These are phyloP conservation scores for Capronia epimyces DNA, from an alignment of 2,329 filamentous ascomycete species.

Conservation along the genomic window DNA sequence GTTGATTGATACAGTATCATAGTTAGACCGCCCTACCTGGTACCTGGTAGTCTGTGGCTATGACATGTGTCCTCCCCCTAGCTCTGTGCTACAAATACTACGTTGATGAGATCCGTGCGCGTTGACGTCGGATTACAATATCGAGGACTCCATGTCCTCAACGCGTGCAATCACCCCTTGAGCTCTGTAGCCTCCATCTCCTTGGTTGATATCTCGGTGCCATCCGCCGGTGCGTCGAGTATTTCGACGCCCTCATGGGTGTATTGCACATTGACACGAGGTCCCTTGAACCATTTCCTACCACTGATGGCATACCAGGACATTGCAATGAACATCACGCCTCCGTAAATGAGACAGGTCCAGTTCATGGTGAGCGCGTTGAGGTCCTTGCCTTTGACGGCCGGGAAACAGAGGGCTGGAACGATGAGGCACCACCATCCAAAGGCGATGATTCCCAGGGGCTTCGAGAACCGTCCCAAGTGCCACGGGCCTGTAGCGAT, in stretches of 20 bases:
- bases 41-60: no score
- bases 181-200: conserved; percentile 2
- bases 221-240: conserved; percentile 8
- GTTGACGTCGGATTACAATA: no score
- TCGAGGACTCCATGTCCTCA: no score
- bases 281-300: conserved; percentile 35
- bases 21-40: no score
- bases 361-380: conserved; percentile 33
- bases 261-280: conserved; percentile 31
- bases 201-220: conserved; percentile 3
- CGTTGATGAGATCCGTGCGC: no score
- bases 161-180: not conserved
- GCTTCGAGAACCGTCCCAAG: conserved; percentile 31
- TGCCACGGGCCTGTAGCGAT: conserved; percentile 30
- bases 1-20: no score
- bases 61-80: no score
- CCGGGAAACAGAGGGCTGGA: conserved; percentile 33
- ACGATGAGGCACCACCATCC: conserved; percentile 32
- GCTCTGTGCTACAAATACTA: no score
- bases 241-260: conserved; percentile 9
- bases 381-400: conserved; percentile 30
- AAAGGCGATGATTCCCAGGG: conserved; percentile 30
- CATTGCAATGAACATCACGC: conserved; percentile 32
- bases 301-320: conserved; percentile 31
- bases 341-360: conserved; percentile 33